These are phyloP conservation scores for Cymodocea nodosa DNA, from an alignment of 116 monocot species.

Conservation along the genomic window DNA sequence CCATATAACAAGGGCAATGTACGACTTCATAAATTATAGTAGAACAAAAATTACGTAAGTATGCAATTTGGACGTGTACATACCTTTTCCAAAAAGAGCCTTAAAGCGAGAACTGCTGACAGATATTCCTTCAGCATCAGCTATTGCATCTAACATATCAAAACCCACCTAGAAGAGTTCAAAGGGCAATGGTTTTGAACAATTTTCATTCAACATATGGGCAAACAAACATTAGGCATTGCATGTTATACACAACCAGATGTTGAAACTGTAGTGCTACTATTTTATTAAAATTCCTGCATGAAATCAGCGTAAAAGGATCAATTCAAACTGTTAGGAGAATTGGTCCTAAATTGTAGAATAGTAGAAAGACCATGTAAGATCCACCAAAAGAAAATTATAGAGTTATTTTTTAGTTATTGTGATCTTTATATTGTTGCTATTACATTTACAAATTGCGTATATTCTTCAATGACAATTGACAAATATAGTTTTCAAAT, in stretches of 20 bases:
- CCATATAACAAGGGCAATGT: not conserved
- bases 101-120: slow-evolving; percentile 48
- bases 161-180: slow-evolving; percentile 59
- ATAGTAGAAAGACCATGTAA: too few species aligned
- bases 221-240: not conserved
- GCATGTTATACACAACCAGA: not conserved
- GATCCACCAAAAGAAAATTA: too few species aligned
- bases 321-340: too few species aligned
- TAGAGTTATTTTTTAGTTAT: too few species aligned
- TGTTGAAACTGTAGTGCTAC: not conserved
- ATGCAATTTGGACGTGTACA: not conserved
- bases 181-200: not conserved
- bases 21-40: not conserved
- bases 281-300: too few species aligned
- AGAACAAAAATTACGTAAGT: not conserved
- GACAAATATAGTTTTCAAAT: too few species aligned
- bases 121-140: slow-evolving; percentile 84
- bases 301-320: too few species aligned
- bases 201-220: not conserved
- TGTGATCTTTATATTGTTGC: too few species aligned
- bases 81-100: slow-evolving; percentile 81
- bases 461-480: too few species aligned
- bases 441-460: too few species aligned
- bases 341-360: too few species aligned
- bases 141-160: slow-evolving; percentile 88